Base-by-base conservation (phyloP, 148 eudicot species). In the Chenopodium album region DNA sequence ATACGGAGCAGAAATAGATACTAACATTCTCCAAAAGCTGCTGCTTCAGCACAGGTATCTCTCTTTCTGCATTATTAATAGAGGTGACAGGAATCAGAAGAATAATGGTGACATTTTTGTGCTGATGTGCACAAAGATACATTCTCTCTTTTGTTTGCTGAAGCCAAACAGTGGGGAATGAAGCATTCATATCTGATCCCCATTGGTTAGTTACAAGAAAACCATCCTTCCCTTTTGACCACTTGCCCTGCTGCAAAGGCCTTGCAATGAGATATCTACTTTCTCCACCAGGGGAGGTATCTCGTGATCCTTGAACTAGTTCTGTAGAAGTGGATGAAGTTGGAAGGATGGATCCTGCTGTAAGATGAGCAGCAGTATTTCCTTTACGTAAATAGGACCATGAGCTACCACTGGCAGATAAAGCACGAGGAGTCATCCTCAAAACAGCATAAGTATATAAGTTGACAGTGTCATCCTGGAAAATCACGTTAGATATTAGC, bases 181-280 rank as follows among this genome's bases (percentile, higher is more conserved):
- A 75, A 69, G 78, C 84, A 64, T 86, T 85, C 64, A 75, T 79
- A 64, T 91, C 95, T 76, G 87, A 78, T 73, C 86, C 89, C 95
- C 91, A 87, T 71, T 82, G 81, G 86, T 90, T 88, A 75, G 97
- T 83, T 54, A 86, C 86, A 76, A 95, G 98, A 86, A 95, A 95
- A 56, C 98, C 97, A 88, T 92, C 98, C 82, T 92, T 92, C 73
- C 99, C 98, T 86, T 87, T 94, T 59, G 89, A 88, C 99, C 99
- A 95, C 76, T 88, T 92, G 75, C 83, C 90, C 82, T 86, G 89
- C 86, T 92, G 89, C 84, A 94, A 83, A 50, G 95, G 99, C 87
- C 98, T 88, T 62, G 82, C 77, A 78, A 91, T 84, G 75, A 88
- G 83, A 85, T 91, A 85, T 73, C 79, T 85, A 48, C 71, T 74